Conservation (phyloP, 2,329 filamentous ascomycete species). For the Fusarium sp. region DNA sequence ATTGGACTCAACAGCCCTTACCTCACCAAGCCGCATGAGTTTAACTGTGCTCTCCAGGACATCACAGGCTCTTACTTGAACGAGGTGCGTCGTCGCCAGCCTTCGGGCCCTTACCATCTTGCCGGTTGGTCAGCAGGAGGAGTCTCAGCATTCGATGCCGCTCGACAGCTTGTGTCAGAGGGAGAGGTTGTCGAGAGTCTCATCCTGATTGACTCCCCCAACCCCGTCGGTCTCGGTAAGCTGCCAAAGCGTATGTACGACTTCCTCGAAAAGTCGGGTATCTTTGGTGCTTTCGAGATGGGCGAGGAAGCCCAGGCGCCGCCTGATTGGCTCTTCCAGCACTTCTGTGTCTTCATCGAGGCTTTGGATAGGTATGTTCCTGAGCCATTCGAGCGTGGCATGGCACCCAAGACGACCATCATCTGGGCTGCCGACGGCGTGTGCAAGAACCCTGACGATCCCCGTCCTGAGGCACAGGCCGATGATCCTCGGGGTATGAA, state of each 20-base stretch:
- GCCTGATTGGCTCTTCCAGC: background rate
- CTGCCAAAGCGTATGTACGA: background rate
- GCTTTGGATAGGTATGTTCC: background rate
- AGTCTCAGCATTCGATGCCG: background rate
- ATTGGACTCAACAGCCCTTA: background rate
- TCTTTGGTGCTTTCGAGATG: background rate
- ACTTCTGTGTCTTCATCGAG: background rate
- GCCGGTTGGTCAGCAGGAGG: background rate
- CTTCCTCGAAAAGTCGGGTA: background rate
- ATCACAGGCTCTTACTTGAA: background rate
- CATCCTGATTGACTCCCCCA: background rate
- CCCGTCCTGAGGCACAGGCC: background rate
- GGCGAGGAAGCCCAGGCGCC: background rate
- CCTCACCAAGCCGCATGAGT: background rate
- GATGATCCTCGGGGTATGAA: background rate
- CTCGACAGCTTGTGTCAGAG: fast-evolving
- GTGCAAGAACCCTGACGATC: background rate
- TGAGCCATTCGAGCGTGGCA: background rate
- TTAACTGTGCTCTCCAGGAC: background rate
- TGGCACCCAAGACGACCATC: background rate
- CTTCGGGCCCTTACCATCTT: background rate
- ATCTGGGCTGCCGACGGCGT: background rate
- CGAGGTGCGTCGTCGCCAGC: background rate
- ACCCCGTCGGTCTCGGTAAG: background rate
- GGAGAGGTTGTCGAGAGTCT: background rate